Evolutionary conservation across 1,284 basidiomycete species (phyloP).

Genomic region (Marasmius sp.): DNA sequence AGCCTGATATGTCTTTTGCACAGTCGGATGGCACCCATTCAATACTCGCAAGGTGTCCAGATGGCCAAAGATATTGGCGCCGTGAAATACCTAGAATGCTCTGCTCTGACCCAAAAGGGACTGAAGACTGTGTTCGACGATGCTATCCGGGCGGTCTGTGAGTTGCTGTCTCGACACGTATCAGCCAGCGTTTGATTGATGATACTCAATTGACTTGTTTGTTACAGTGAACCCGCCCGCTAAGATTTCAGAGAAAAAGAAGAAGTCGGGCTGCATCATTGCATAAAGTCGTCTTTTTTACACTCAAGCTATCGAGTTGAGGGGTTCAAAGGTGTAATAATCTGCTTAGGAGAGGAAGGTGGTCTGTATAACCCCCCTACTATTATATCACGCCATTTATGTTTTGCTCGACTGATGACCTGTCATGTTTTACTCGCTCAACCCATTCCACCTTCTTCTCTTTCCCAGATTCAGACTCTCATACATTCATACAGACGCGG

Average conservation of each 20-base stretch:
- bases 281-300: conserved; percentile 45
- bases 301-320: conserved; percentile 6
- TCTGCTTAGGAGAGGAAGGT: background rate
- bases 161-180: conserved; percentile 37
- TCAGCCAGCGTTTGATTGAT: conserved; percentile 11
- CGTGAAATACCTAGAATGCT: conserved; percentile 96
- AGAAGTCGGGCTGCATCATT: conserved; percentile 62
- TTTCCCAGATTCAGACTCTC: conserved; percentile 7
- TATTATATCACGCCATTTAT: conserved; percentile 61
- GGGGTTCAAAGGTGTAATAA: background rate
- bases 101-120: conserved; percentile 96
- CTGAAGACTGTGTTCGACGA: conserved; percentile 97
- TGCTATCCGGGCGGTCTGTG: conserved; percentile 88
- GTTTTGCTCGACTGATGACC: conserved; percentile 45
- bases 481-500: conserved; percentile 17
- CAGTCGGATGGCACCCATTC: conserved; percentile 93
- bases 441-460: background rate
- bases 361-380: conserved; percentile 8
- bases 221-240: conserved; percentile 74
- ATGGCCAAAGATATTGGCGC: conserved; percentile 96
- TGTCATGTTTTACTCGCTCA: conserved; percentile 25
- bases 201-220: conserved; percentile 7
- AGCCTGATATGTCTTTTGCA: background rate
- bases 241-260: conserved; percentile 48
- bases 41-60: conserved; percentile 86